These are phyloP conservation scores for Echites panduratus DNA, from an alignment of 257 asterid genomes.

Conservation along the genomic window DNA sequence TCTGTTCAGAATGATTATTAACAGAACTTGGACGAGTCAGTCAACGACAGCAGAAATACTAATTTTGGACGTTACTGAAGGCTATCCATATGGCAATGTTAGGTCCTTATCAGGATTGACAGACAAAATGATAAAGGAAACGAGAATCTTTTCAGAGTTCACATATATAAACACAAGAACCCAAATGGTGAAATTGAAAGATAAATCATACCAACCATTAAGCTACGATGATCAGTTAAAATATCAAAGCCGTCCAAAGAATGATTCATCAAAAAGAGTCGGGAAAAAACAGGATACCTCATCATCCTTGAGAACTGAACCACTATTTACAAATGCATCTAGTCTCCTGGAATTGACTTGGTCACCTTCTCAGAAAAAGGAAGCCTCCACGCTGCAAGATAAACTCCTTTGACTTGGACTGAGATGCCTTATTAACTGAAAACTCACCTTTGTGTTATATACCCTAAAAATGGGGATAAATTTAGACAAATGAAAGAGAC, in stretches of 20 bases:
- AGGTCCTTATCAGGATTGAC: neutral
- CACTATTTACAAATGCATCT: neutral
- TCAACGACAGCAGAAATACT: neutral
- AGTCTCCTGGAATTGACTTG: neutral
- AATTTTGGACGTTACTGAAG: neutral
- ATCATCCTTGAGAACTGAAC: neutral
- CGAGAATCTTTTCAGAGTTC: neutral
- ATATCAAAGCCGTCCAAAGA: neutral
- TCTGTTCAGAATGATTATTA: neutral
- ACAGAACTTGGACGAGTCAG: neutral
- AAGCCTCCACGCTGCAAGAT: neutral
- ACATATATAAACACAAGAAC: neutral
- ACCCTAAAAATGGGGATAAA: neutral
- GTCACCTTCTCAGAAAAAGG: neutral
- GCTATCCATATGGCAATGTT: neutral
- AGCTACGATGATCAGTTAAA: neutral
- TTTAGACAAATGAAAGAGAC: neutral
- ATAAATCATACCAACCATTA: neutral
- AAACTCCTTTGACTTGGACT: neutral
- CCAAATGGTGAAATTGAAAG: neutral
- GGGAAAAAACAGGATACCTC: neutral
- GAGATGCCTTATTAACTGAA: neutral
- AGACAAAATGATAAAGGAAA: neutral
- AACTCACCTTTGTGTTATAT: neutral
- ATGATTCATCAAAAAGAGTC: neutral